phyloP scores from a whole-genome alignment of 495 filamentous ascomycete genomes.

The Astrocystis sublimbata region DNA sequence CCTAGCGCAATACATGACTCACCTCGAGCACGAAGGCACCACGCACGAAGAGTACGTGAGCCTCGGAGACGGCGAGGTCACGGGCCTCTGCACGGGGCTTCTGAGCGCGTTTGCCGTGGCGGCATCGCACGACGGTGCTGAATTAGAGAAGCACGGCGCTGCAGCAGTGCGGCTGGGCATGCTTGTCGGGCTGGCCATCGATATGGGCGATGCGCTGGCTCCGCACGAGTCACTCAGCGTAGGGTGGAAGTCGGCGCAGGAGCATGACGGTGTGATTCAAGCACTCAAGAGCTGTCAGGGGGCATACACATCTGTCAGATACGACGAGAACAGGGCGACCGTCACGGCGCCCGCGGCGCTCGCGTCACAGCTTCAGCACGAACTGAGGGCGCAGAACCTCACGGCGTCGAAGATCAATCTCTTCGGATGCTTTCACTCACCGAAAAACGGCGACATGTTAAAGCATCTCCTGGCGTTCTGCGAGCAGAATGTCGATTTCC shows the following conservation, averaged over 20 bases:
- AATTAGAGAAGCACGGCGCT: slow-evolving; percentile 40
- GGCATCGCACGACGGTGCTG: slow-evolving; percentile 19
- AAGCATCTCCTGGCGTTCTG: slow-evolving; percentile 23
- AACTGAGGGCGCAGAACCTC: slow-evolving; percentile 40
- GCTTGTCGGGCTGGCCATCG: slow-evolving; percentile 33
- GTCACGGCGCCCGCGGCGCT: slow-evolving; percentile 30
- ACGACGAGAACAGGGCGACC: slow-evolving; percentile 41
- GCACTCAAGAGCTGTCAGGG: slow-evolving; percentile 27
- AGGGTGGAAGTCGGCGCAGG: slow-evolving; percentile 30
- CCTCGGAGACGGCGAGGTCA: slow-evolving; percentile 21
- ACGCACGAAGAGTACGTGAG: background rate
- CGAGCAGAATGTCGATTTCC: slow-evolving; percentile 29
- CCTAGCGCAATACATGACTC: background rate
- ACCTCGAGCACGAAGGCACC: background rate
- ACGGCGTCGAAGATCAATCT: slow-evolving; percentile 32
- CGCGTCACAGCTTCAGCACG: slow-evolving; percentile 20
- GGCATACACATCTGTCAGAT: slow-evolving; percentile 45
- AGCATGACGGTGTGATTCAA: slow-evolving; percentile 21
- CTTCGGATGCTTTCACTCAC: slow-evolving; percentile 39
- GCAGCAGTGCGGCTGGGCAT: slow-evolving; percentile 41
- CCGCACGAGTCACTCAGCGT: slow-evolving; percentile 26
- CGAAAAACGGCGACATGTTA: slow-evolving; percentile 11
- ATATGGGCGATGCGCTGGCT: slow-evolving; percentile 35
- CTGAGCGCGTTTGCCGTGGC: slow-evolving; percentile 43
- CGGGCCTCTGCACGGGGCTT: slow-evolving; percentile 51